Evolutionary conservation across 2,329 filamentous ascomycete genomes (phyloP).

Genomic region (Colletotrichum spinosum): DNA sequence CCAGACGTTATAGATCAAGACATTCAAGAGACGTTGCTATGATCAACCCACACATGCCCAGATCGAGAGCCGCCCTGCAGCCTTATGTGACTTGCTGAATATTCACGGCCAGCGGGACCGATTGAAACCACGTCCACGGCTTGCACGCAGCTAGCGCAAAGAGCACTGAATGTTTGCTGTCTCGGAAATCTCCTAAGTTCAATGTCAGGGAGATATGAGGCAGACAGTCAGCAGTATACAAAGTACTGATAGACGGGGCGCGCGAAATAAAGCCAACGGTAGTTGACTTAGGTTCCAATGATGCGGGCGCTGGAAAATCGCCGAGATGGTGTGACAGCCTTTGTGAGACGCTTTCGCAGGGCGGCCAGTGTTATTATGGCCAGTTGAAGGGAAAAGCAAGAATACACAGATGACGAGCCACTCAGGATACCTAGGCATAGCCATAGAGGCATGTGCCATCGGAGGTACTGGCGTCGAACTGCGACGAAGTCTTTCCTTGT

Average conservation of each 20-base stretch:
- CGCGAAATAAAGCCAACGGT: background rate
- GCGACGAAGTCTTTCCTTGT: background rate
- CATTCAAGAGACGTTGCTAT: slow-evolving; percentile 37
- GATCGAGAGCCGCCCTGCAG: slow-evolving; percentile 6
- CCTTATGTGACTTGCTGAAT: slow-evolving; percentile 38
- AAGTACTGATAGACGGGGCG: background rate
- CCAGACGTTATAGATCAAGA: slow-evolving; percentile 43
- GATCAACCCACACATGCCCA: slow-evolving; percentile 15
- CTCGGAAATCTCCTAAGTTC: slow-evolving; percentile 1
- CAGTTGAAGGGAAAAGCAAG: slow-evolving; percentile 15
- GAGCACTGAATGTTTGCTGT: slow-evolving; percentile 7
- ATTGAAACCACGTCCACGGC: slow-evolving; percentile 16
- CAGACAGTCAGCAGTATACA: too few relatives aligned
- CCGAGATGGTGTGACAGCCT: slow-evolving; percentile 8
- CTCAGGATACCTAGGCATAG: too few relatives aligned
- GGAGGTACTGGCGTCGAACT: too few relatives aligned
- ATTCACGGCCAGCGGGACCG: slow-evolving; percentile 19
- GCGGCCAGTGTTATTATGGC: slow-evolving; percentile 25
- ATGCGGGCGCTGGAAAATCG: background rate
- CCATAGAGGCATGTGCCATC: too few relatives aligned
- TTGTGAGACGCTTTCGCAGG: slow-evolving; percentile 13
- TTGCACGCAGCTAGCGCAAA: slow-evolving; percentile 20
- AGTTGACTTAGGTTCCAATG: background rate
- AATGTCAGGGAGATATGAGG: background rate
- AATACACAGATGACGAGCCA: background rate